Evolutionary conservation across 192 early-diverging fungal genomes (phyloP), one percentile per base, ranked within the genome.

Genomic region (Coemansia sp.): DNA sequence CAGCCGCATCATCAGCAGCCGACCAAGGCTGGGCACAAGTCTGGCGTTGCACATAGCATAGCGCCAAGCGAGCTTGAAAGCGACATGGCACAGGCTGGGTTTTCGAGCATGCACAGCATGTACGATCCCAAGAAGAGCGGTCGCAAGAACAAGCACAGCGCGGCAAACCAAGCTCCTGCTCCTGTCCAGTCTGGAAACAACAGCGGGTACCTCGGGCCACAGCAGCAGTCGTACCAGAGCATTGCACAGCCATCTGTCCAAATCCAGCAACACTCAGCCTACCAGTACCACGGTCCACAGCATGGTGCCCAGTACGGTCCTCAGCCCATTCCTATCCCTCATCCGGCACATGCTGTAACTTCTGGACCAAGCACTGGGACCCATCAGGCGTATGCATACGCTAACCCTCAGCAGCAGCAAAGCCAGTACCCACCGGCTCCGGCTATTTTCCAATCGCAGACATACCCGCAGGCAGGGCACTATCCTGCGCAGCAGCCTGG

Each of bases 71-170:
- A 18, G 14, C 36, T 71, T 11, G 65, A 71, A 59, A 64, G 36
- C 34, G 76, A 69, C 61, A 69, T 66, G 66, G 45, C 60, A 20
- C 33, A 45, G 9, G 55, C 72, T 1, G 68, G 76, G 3, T 66
- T 65, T 33, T 53, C 52, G n/a, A 28, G 34, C 34, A 71, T 66
- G 60, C 58, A 67, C 39, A 73, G 65, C 54, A 59, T 61, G 61
- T 67, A 79, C 34, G 54, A 59, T 14, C 32, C 61, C 22, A 68
- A 43, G 34, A 65, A 64, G n/a, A 58, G 63, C 12, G 20, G 58
- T 17, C 28, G 36, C 43, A 66, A 66, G 8, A 60, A 15, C 32
- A 54, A 67, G 37, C 48, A 62, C 37, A 52, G 2, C 53, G 36
- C 28, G 12, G 20, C 9, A 51, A 59, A 8, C 53, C 57, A n/a